Conservation (phyloP, 495 filamentous ascomycete species). For the Xylaria telfairii region DNA sequence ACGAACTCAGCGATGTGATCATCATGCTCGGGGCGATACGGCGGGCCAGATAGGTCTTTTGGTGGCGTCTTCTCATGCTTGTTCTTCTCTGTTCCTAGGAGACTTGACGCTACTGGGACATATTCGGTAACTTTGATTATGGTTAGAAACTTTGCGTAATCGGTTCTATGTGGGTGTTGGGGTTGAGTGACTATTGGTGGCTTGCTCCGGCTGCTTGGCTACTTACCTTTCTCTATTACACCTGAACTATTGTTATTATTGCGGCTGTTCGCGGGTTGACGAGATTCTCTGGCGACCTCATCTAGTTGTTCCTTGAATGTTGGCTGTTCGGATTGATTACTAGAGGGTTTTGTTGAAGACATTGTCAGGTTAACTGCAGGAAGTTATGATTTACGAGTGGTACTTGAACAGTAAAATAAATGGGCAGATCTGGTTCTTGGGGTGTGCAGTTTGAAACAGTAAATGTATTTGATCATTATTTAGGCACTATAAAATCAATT, state of each 20-base stretch:
- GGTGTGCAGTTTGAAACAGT: background rate
- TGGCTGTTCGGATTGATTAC: background rate
- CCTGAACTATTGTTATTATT: background rate
- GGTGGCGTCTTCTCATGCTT: background rate
- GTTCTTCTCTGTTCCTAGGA: constrained; percentile 14
- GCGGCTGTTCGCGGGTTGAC: background rate
- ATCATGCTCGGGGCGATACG: constrained; percentile 17
- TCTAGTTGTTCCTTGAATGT: constrained; percentile 16
- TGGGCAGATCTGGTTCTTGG: background rate
- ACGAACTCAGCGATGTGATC: constrained; percentile 25
- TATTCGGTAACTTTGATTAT: constrained; percentile 18
- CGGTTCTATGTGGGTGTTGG: background rate
- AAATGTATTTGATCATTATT: background rate
- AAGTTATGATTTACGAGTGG: background rate
- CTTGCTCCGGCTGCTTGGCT: background rate
- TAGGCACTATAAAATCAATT: background rate
- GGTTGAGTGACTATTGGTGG: background rate
- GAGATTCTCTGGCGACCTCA: constrained; percentile 11
- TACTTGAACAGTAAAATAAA: background rate
- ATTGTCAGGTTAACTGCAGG: background rate
- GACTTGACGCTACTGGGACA: constrained; percentile 10
- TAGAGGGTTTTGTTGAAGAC: background rate
- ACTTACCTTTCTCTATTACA: constrained; percentile 21
- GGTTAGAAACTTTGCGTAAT: background rate
- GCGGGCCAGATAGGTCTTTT: background rate